A percentile compares a stretch with the other conserved stretches of the same genome.
phyloP scores from a whole-genome alignment of 2,329 filamentous ascomycete genomes.

The Calcarisporium arbuscula region DNA sequence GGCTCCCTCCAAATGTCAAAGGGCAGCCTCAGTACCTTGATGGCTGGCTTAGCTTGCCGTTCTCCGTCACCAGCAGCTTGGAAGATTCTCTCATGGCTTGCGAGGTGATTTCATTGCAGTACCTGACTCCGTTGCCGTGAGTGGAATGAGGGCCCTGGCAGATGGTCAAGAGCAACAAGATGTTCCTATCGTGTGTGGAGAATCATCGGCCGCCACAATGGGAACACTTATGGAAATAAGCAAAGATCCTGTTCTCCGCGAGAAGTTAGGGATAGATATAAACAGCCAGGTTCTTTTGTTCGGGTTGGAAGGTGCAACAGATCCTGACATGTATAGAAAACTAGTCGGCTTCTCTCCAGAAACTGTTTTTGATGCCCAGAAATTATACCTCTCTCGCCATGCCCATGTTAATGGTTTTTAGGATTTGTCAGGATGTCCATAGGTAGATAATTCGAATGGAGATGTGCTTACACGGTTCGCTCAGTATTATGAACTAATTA shows the following conservation, averaged over 20 bases:
- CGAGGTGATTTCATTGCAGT: constrained; percentile 13
- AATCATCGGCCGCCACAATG: constrained; percentile 10
- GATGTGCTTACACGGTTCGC: not conserved
- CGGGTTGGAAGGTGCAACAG: constrained; percentile 12
- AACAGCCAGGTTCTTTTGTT: constrained; percentile 10
- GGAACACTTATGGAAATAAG: constrained; percentile 6
- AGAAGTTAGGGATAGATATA: constrained; percentile 6
- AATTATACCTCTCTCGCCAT: no score
- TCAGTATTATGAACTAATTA: no score
- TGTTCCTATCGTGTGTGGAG: constrained; percentile 10
- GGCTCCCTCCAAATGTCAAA: constrained; percentile 3
- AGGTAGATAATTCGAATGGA: not conserved
- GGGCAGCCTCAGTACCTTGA: constrained; percentile 7
- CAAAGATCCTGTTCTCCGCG: not conserved
- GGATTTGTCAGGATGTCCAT: not conserved
- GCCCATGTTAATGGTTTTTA: no score
- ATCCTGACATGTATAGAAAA: constrained; percentile 8
- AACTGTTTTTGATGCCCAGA: constrained; percentile 10
- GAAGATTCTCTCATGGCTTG: constrained; percentile 11
- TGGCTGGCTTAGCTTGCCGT: constrained; percentile 12
- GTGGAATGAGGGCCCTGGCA: constrained; percentile 12
- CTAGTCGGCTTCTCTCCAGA: constrained; percentile 6
- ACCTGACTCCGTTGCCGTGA: constrained; percentile 7
- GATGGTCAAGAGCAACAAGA: constrained; percentile 4
- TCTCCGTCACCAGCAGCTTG: constrained; percentile 11